Evolutionary conservation across 768 basidiomycete genomes (phyloP).

Genomic region (Tylopilus sp.): DNA sequence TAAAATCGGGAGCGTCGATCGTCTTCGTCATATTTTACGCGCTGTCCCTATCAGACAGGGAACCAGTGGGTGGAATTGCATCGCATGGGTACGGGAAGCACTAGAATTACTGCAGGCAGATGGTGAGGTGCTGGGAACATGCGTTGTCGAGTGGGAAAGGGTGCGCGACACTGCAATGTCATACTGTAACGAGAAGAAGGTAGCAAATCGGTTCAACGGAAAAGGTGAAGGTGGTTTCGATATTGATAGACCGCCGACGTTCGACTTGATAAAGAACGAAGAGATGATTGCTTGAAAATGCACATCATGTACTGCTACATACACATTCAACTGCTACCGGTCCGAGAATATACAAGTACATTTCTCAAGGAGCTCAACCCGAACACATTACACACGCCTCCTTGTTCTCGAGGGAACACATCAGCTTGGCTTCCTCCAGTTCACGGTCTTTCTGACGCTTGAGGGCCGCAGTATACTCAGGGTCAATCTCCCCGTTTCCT

Average conservation of each 20-base stretch:
- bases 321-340: no score
- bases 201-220: neutral
- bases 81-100: neutral
- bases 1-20: neutral
- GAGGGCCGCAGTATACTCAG: slow-evolving; percentile 79
- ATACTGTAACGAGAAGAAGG: neutral
- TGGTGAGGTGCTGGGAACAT: neutral
- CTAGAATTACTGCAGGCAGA: neutral
- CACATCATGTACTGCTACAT: no score
- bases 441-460: slow-evolving; percentile 67
- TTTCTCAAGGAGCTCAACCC: slow-evolving; percentile 41
- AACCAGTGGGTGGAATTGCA: neutral
- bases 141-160: neutral
- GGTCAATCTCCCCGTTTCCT: slow-evolving; percentile 42
- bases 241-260: neutral
- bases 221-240: neutral
- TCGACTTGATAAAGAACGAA: neutral
- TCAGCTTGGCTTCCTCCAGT: slow-evolving; percentile 74
- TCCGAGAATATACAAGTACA: no score
- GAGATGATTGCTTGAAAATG: neutral
- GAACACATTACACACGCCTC: slow-evolving; percentile 94
- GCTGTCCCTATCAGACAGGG: no score
- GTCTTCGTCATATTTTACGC: no score
- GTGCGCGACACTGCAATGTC: neutral
- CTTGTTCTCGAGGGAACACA: slow-evolving; percentile 90